Percentiles rank a stretch among this genome's conserved stretches.
phyloP scores from a whole-genome alignment of 371 early-diverging fungal genomes.

The Coemansia sp. region DNA sequence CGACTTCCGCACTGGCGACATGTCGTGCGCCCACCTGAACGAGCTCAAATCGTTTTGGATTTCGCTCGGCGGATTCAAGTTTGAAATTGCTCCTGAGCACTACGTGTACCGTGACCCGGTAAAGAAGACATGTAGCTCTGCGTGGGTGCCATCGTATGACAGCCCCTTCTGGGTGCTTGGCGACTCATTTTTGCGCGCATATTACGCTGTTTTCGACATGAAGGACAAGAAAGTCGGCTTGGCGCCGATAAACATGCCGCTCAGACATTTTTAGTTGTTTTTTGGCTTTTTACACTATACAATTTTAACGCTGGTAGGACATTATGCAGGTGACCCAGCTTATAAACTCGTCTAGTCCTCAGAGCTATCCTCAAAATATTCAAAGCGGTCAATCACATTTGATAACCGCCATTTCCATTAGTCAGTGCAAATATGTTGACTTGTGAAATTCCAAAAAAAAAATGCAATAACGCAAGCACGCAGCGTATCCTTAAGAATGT shows the following conservation, averaged over 20 bases:
- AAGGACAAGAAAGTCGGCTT: conserved; percentile 46
- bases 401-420: too few species aligned
- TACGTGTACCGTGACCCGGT: conserved; percentile 45
- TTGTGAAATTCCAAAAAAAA: too few species aligned
- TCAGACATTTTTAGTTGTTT: conserved; percentile 24
- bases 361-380: too few species aligned
- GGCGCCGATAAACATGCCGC: conserved; percentile 51
- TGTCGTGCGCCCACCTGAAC: conserved; percentile 39
- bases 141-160: conserved; percentile 49
- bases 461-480: too few species aligned
- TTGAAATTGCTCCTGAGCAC: conserved; percentile 46
- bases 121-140: conserved; percentile 40
- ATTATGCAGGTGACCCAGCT: too few species aligned
- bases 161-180: conserved; percentile 53
- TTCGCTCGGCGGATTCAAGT: conserved; percentile 44
- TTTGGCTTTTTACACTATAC: too few species aligned
- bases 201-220: conserved; percentile 53
- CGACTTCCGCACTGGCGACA: conserved; percentile 45
- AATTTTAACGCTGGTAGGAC: too few species aligned
- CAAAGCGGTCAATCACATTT: too few species aligned
- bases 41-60: conserved; percentile 44
- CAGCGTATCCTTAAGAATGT: too few species aligned
- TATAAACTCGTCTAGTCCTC: too few species aligned
- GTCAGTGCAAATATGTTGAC: too few species aligned
- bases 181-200: conserved; percentile 50